Percentiles rank a stretch among this genome's conserved stretches.
phyloP scores from a whole-genome alignment of 2,329 filamentous ascomycete genomes.

The Colletotrichum gigasporum region DNA sequence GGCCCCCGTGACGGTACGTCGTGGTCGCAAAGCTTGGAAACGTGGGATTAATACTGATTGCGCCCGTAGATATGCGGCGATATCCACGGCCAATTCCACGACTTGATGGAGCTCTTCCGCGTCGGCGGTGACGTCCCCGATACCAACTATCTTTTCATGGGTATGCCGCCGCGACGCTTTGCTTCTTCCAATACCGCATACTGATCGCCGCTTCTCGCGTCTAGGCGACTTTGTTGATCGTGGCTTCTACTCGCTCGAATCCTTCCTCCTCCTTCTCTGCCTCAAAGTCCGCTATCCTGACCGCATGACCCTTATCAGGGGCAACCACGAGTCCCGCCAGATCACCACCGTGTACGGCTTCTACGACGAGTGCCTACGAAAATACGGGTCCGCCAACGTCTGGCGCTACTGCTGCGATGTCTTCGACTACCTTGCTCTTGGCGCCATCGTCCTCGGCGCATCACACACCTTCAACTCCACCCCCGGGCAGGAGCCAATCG shows the following conservation, averaged over 20 bases:
- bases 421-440: conserved; percentile 94
- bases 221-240: conserved; percentile 95
- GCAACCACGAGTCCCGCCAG: conserved; percentile 95
- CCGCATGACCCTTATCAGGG: conserved; percentile 94
- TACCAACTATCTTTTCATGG: conserved; percentile 98
- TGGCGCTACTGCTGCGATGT: conserved; percentile 98
- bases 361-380: conserved; percentile 95
- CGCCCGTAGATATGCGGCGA: conserved; percentile 85
- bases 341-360: conserved; percentile 98
- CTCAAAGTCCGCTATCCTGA: conserved; percentile 98
- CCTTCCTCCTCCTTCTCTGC: conserved; percentile 92
- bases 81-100: conserved; percentile 96
- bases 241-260: conserved; percentile 97
- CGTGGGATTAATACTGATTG: background rate
- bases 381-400: conserved; percentile 96
- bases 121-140: conserved; percentile 94
- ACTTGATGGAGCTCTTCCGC: conserved; percentile 95
- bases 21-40: background rate
- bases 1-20: conserved; percentile 86
- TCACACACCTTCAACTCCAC: conserved; percentile 67
- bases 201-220: background rate
- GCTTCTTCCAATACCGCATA: background rate
- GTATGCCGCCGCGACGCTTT: conserved; percentile 52
- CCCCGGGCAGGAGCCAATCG: conserved; percentile 57
- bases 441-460: conserved; percentile 91